phyloP scores from a whole-genome alignment of 345 rosid genomes.

The Schrenkiella parvula region DNA sequence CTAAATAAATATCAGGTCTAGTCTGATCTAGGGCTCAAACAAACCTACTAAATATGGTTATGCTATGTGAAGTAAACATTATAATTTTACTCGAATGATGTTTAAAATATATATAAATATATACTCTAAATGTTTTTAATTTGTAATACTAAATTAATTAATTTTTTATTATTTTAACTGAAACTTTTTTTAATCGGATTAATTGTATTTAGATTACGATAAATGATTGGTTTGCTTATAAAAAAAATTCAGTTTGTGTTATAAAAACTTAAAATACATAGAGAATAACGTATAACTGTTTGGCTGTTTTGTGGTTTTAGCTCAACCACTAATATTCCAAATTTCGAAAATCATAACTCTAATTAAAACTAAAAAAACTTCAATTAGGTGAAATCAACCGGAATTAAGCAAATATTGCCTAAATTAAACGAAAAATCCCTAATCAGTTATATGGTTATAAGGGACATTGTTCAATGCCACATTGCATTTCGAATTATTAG shows the following conservation, averaged over 20 bases:
- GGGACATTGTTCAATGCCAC: neutral
- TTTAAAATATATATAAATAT: too few species aligned
- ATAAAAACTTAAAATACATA: too few species aligned
- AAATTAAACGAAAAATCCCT: slow-evolving; percentile 1
- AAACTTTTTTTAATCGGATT: too few species aligned
- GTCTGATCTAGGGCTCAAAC: neutral
- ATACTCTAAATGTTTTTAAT: too few species aligned
- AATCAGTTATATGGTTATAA: neutral
- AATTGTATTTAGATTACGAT: too few species aligned
- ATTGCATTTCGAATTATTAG: neutral
- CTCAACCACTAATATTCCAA: neutral
- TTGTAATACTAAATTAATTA: too few species aligned
- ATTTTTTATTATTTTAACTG: too few species aligned
- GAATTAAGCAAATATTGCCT: slow-evolving; percentile 13
- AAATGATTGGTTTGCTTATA: too few species aligned
- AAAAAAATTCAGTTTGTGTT: too few species aligned
- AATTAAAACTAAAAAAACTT: neutral
- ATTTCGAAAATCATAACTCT: neutral
- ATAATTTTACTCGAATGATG: neutral
- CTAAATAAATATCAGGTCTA: neutral
- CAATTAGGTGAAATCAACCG: slow-evolving; percentile 21
- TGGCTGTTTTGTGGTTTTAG: neutral
- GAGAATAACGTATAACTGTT: neutral
- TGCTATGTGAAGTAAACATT: neutral
- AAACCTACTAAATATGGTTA: neutral